These are phyloP conservation scores for Fusarium haematococcum DNA, from an alignment of 2,329 filamentous ascomycete genomes.

Conservation along the genomic window DNA sequence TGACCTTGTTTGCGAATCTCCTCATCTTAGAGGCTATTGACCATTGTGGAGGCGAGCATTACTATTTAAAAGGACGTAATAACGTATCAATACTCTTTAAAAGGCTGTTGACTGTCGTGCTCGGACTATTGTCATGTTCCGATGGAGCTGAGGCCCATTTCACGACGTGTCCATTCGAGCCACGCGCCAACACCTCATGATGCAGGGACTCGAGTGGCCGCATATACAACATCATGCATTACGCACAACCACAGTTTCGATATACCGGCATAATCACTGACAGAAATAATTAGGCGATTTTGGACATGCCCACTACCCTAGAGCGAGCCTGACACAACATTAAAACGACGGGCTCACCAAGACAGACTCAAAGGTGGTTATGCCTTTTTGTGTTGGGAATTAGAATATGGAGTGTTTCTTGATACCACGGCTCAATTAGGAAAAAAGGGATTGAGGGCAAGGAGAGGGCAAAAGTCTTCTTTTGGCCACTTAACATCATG, in stretches of 20 bases:
- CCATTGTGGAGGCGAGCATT: background rate
- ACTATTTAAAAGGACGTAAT: background rate
- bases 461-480: rapidly evolving
- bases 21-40: background rate
- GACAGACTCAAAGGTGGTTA: background rate
- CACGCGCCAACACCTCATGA: background rate
- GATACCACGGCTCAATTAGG: background rate
- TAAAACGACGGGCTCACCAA: background rate
- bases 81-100: background rate
- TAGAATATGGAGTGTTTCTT: background rate
- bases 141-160: background rate
- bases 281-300: background rate
- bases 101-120: background rate
- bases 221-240: background rate
- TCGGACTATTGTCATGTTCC: background rate
- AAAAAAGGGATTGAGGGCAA: no score
- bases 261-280: background rate
- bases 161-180: background rate
- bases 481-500: rapidly evolving
- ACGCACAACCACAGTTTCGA: background rate
- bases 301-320: background rate
- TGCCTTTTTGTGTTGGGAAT: background rate
- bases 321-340: background rate
- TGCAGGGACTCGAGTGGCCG: background rate
- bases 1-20: background rate